Evolutionary conservation across 2,329 filamentous ascomycete genomes (phyloP).

Genomic region (Fusarium dimerum): DNA sequence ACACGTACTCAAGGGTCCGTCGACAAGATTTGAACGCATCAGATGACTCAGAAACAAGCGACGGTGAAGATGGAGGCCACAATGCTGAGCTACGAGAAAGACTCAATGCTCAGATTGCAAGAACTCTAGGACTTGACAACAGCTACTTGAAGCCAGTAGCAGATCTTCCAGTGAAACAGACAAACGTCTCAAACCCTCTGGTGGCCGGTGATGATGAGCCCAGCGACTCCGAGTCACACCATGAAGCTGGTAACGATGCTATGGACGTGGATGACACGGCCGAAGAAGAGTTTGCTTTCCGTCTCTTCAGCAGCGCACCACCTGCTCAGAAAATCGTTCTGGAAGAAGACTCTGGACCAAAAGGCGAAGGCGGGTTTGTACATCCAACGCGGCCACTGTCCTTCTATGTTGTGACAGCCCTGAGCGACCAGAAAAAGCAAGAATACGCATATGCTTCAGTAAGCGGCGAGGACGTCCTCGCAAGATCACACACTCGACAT

Average conservation of each 20-base stretch:
- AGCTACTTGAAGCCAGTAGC: slow-evolving; percentile 5
- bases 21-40: slow-evolving; percentile 53
- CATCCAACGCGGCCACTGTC: slow-evolving; percentile 41
- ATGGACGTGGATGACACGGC: not conserved
- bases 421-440: slow-evolving; percentile 37
- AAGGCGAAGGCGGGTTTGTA: slow-evolving; percentile 39
- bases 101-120: slow-evolving; percentile 51
- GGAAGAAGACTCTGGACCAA: slow-evolving; percentile 40
- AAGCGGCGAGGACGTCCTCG: slow-evolving; percentile 51
- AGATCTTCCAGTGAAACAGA: not conserved
- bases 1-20: slow-evolving; percentile 46
- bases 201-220: slow-evolving; percentile 10
- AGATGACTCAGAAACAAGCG: slow-evolving; percentile 26
- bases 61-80: slow-evolving; percentile 34
- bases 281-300: slow-evolving; percentile 53
- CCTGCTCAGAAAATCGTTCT: slow-evolving; percentile 53
- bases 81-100: slow-evolving; percentile 43
- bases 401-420: slow-evolving; percentile 49
- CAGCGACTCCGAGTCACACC: slow-evolving; percentile 4
- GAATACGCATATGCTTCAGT: slow-evolving; percentile 51
- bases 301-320: slow-evolving; percentile 54
- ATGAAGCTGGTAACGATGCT: slow-evolving; percentile 17
- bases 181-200: slow-evolving; percentile 4
- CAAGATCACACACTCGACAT: slow-evolving; percentile 42
- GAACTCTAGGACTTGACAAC: slow-evolving; percentile 44